These are phyloP conservation scores for Candida tetrigidarum DNA, from an alignment of 1,139 yeast species.

Conservation along the genomic window DNA sequence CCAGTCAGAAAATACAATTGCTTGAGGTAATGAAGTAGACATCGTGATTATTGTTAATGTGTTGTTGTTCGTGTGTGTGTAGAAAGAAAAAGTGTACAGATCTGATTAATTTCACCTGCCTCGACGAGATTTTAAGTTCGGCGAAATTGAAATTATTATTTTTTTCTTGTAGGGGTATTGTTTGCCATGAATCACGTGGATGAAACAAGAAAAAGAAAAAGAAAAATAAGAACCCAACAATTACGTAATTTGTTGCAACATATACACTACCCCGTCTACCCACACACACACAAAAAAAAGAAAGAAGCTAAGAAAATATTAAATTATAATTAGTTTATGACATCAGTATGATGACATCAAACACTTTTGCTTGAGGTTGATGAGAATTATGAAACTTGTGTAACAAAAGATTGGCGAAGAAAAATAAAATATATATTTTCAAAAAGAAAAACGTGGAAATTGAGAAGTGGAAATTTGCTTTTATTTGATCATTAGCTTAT, in stretches of 20 bases:
- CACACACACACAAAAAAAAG: too few species aligned
- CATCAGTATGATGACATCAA: too few species aligned
- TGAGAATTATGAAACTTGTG: too few species aligned
- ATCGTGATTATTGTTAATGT: slow-evolving; percentile 4
- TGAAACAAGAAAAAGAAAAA: too few species aligned
- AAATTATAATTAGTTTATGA: too few species aligned
- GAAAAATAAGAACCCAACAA: background rate
- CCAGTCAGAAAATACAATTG: slow-evolving; percentile 94
- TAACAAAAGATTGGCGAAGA: too few species aligned
- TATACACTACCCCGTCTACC: background rate
- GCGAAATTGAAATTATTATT: background rate
- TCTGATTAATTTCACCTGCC: background rate
- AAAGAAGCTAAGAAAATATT: too few species aligned
- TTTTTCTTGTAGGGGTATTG: background rate
- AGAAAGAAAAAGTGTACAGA: background rate
- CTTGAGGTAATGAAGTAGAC: slow-evolving; percentile 35
- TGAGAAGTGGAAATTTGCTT: too few species aligned
- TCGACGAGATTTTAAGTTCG: background rate
- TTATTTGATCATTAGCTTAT: too few species aligned
- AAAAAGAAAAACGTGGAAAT: too few species aligned
- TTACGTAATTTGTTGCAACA: slow-evolving; percentile 1
- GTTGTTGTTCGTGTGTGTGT: background rate
- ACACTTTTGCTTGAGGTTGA: too few species aligned
- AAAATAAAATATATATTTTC: too few species aligned
- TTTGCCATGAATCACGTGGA: slow-evolving; percentile 6